phyloP scores from a whole-genome alignment of 2,329 filamentous ascomycete species.

The Dryadomyces quercus-mongolicae region DNA sequence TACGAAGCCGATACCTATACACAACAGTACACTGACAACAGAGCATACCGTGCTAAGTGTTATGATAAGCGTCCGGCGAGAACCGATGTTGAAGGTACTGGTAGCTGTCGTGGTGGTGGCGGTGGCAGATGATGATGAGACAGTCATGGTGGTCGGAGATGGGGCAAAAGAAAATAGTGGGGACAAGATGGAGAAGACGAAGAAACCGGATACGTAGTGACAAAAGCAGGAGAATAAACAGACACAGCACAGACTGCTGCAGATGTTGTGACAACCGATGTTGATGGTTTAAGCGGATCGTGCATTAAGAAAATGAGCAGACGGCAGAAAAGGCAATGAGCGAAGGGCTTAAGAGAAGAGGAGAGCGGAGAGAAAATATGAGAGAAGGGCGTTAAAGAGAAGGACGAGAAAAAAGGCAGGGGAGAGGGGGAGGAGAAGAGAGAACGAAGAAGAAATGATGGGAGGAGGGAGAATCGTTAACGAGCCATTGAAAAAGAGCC shows the following conservation, averaged over 20 bases:
- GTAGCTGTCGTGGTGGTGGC: neutral
- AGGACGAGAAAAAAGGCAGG: neutral
- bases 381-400: neutral
- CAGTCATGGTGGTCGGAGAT: neutral
- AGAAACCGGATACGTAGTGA: neutral
- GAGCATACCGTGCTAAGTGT: conserved; percentile 36
- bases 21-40: conserved; percentile 29
- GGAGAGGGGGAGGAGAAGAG: no score
- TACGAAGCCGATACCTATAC: conserved; percentile 23
- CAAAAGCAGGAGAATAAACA: no score
- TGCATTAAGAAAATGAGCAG: no score
- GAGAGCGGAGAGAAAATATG: no score
- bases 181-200: neutral
- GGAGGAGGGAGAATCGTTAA: neutral
- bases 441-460: neutral
- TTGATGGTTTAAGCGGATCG: no score
- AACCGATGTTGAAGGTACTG: neutral
- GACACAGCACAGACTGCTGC: no score
- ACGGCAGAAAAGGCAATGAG: neutral
- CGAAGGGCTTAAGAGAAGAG: neutral
- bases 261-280: no score
- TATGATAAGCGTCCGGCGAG: conserved; percentile 31
- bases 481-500: conserved; percentile 1
- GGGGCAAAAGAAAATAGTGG: neutral
- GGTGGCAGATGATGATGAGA: neutral